Evolutionary conservation across 345 rosid genomes (phyloP), one percentile per base, ranked within the genome.

Genomic region (Erodium maritimum): DNA sequence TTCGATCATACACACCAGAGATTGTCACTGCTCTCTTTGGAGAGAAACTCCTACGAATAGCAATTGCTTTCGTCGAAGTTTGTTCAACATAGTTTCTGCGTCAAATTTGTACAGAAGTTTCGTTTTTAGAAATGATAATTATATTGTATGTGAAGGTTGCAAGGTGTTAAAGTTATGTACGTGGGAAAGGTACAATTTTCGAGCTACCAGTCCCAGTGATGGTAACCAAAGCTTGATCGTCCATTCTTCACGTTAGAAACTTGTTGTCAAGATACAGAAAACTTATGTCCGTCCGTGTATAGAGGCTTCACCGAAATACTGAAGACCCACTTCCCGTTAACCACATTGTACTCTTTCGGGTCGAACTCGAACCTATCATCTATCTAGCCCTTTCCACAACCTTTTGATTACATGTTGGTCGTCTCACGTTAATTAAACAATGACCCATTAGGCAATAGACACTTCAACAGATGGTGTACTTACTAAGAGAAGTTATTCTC

Each of bases 191-290:
- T 73, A 58, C 98, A 91, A 61, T 91, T 96, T 29, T 86, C 95
- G 1, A 93, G 96, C 66, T 80, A 95, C 98, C 98, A 91, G 62
- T 81, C 89, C 98, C 96, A 91, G 37, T 77, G 79, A 14, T 62
- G 88, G 65, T 88, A 91, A 63, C 81, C 81, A 0, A 82, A 75
- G 58, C 88, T 89, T 42, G 23, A 74, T 37, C 80, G 67, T 11
- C 88, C 96, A 24, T 91, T 88, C 69, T 84, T 76, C 52, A 71
- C 75, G 50, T 95, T 88, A 51, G 90, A 65, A 63, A 91, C 75
- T 66, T 88, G 98, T 50, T 67, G 25, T 91, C 98, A 4, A 91
- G 66, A 68, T 91, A 91, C 0, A 87, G 95, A 71, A 96, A 91
- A 58, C 82, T 79, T 57, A 61, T 68, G n/a, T n/a, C n/a, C n/a